Base-by-base conservation (phyloP, 371 early-diverging fungal species). In the Mucor irregularis region DNA sequence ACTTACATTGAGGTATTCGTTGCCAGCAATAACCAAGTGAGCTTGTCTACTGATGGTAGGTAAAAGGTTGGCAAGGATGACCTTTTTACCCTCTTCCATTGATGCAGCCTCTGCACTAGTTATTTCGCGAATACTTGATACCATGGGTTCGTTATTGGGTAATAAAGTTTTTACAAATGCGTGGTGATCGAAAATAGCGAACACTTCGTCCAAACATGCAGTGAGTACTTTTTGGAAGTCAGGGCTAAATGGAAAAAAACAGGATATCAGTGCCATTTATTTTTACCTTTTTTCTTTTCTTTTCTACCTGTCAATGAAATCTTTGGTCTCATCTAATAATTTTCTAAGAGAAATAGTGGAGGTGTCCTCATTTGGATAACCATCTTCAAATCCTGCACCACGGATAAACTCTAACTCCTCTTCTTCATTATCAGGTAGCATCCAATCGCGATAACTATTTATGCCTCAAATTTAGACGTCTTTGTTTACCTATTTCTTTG, bases 21-120 rank as follows among this genome's bases (percentile, higher is more conserved):
- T 93, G 21, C 94, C 92, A 67, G 91, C 86, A 49, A 95, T 78
- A 28, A 93, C 83, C 54, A 82, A 59, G 61, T 93, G 90, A 10
- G 86, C 89, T 66, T 90, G 86, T 48, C 88, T 81, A 17, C 89
- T 82, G 44, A 94, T 80, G 45, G 79, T 56, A 17, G 95, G 94
- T 56, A 96, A 63, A 30, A 93, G 66, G 49, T 84, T 85, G 3
- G 89, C 93, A 14, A 96, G 62, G 1, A 89, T 83, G 8, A 92
- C 66, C 31, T 74, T 77, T 30, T 76, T 76, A n/a, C 62, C 73
- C 48, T 61, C 22, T 2, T 42, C 48, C 21, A 58, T 10, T 7
- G 29, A 28, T 19, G 53, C 19, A 24, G 52, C 53, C 31, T 62
- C 58, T 19, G 58, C 58, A 26, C 53, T 38, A n/a, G 63, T 51